Conservation (phyloP, 2,329 filamentous ascomycete genomes). For the Alternaria angustiovoidea region DNA sequence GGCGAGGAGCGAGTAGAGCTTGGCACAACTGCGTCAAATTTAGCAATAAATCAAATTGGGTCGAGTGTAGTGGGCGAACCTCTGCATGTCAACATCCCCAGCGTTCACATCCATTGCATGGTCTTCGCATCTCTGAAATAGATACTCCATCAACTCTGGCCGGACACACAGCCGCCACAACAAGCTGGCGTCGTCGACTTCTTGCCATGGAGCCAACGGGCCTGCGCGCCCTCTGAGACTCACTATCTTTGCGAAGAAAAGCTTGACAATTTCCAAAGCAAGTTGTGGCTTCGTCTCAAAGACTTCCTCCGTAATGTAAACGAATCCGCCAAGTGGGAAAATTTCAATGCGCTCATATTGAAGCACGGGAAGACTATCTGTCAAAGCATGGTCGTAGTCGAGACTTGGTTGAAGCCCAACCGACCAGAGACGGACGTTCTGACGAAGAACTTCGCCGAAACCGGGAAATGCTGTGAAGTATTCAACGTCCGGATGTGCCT, state of each 20-base stretch:
- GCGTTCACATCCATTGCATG: constrained; percentile 28
- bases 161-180: constrained; percentile 46
- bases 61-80: constrained; percentile 12
- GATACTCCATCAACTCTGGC: constrained; percentile 40
- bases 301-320: constrained; percentile 56
- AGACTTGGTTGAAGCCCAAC: constrained; percentile 38
- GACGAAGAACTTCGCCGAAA: constrained; percentile 43
- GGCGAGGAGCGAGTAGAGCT: constrained; percentile 38
- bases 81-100: constrained; percentile 24
- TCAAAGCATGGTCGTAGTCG: constrained; percentile 25
- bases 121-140: constrained; percentile 30
- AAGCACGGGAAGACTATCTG: constrained; percentile 19
- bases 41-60: neutral
- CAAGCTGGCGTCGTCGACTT: constrained; percentile 31
- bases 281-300: constrained; percentile 50
- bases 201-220: constrained; percentile 23
- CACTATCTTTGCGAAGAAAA: constrained; percentile 43
- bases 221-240: constrained; percentile 23
- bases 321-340: constrained; percentile 51
- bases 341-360: constrained; percentile 40
- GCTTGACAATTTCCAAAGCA: constrained; percentile 48
- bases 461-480: constrained; percentile 41
- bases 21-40: constrained; percentile 21
- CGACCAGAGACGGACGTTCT: constrained; percentile 43
- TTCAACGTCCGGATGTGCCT: constrained; percentile 45